Evolutionary conservation across 2,329 filamentous ascomycete genomes (phyloP), one percentile per base, ranked within the genome.

Genomic region (Aspergillus neotritici): DNA sequence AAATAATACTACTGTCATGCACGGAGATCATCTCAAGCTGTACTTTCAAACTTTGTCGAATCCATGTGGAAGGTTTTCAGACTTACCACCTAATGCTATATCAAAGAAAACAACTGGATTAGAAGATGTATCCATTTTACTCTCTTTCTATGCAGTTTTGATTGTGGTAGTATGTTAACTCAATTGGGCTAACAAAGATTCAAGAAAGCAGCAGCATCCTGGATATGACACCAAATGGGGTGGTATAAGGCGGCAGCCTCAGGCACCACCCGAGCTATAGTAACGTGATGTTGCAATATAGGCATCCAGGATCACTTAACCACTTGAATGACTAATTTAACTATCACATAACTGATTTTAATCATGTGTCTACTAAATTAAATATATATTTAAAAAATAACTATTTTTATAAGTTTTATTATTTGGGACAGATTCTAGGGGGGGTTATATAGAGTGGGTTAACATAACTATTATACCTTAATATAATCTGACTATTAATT

Each of bases 61-160:
- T 9, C 21, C 7, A 25, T 25, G 21, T 25, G 21, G 7, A 25
- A 25, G 7, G 2, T 25, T 25, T 25, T 14, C 11, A 17, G 13
- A 44, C 64, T 58, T 64, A 73, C 71, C 71, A 57, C 66, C 70
- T 21, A 74, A 60, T 40, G 69, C 62, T 25, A 74, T 54, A 52
- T 74, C 71, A 45, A 74, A 73, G 52, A 74, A 74, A n/a, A 74
- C 70, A 31, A 74, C 58, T 10, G 71, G 71, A 44, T 73, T 69
- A 12, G 54, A 35, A 29, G n/a, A n/a, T 34, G 14, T 14, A 31
- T 33, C 30, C 13, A 11, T 36, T 31, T 29, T 40, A 35, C 21
- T 33, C 34, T 44, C 14, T 31, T 34, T 17, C 5, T 32, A 15
- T 16, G 12, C n/a, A 25, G 7, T 8, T 8, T 25, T 25, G 21